A percentile compares a stretch with the other conserved stretches of the same genome.
These are phyloP conservation scores for Botryotinia globosa DNA, from an alignment of 2,329 filamentous ascomycete genomes.

Conservation along the genomic window DNA sequence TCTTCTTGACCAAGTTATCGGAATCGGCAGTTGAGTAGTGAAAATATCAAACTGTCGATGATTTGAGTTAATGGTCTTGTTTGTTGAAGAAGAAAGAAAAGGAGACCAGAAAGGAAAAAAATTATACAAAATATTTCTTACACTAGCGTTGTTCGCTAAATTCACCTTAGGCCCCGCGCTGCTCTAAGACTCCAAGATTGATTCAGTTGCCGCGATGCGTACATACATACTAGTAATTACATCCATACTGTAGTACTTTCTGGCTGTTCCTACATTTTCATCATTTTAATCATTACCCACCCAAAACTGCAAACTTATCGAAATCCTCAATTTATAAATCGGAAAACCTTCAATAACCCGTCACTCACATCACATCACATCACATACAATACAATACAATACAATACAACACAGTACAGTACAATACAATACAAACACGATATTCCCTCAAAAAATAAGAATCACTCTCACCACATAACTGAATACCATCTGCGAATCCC, in stretches of 20 bases:
- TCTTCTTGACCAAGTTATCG: constrained; percentile 67
- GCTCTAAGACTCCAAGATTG: constrained; percentile 18
- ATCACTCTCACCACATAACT: neutral
- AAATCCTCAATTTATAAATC: neutral
- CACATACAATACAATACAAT: neutral
- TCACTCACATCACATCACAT: neutral
- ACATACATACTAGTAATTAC: neutral
- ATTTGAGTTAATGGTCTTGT: constrained; percentile 74
- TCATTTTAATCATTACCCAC: constrained; percentile 15
- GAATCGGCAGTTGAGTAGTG: constrained; percentile 65
- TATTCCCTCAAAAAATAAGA: neutral
- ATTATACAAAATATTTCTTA: constrained; percentile 15
- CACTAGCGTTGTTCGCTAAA: constrained; percentile 20
- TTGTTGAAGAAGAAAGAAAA: constrained; percentile 43
- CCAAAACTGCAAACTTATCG: constrained; percentile 6
- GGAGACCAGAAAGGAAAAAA: constrained; percentile 26
- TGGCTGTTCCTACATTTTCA: constrained; percentile 13
- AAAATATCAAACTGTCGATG: constrained; percentile 58
- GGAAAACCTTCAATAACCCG: constrained; percentile 5
- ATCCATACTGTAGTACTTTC: too few relatives aligned
- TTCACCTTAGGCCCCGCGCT: constrained; percentile 21
- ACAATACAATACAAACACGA: neutral
- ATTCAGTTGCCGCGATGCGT: constrained; percentile 6
- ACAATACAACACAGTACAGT: neutral
- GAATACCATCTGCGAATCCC: neutral